phyloP scores from a whole-genome alignment of 768 basidiomycete genomes.

The Russula emetica region DNA sequence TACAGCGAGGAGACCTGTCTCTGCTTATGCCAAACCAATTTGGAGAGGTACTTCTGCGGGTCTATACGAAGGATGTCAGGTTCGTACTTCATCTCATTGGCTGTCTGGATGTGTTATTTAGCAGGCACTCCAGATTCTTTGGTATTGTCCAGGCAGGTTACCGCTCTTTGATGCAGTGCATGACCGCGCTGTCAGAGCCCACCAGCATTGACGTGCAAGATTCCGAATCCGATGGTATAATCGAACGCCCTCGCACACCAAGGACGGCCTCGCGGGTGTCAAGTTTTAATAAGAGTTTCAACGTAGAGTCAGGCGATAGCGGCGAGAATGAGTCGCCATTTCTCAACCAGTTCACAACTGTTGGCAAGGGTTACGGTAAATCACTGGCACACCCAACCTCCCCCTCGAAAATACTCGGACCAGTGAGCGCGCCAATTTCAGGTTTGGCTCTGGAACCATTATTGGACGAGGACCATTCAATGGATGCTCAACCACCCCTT shows the following conservation, averaged over 20 bases:
- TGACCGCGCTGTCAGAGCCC: background rate
- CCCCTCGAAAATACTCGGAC: background rate
- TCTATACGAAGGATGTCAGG: slow-evolving; percentile 62
- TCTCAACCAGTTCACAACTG: slow-evolving; percentile 21
- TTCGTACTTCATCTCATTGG: slow-evolving; percentile 29
- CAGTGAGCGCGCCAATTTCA: background rate
- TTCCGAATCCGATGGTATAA: slow-evolving; percentile 21
- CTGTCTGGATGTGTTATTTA: background rate
- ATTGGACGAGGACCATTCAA: background rate
- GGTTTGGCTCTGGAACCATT: background rate
- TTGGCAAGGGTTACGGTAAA: slow-evolving; percentile 14
- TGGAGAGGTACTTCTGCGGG: slow-evolving; percentile 62
- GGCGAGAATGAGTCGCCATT: slow-evolving; percentile 11
- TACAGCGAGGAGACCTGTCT: slow-evolving; percentile 57
- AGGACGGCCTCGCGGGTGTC: slow-evolving; percentile 17
- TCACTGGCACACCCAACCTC: slow-evolving; percentile 9
- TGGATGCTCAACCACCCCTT: background rate
- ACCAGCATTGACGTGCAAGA: slow-evolving; percentile 19
- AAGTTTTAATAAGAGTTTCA: slow-evolving; percentile 23
- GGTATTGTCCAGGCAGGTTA: slow-evolving; percentile 69
- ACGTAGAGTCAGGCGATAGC: slow-evolving; percentile 6
- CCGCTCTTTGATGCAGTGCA: slow-evolving; percentile 39
- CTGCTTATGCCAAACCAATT: slow-evolving; percentile 60
- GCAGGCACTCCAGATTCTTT: slow-evolving; percentile 39
- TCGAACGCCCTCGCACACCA: slow-evolving; percentile 21